phyloP scores from a whole-genome alignment of 1,284 basidiomycete genomes.

The Sphagnurus paluster region DNA sequence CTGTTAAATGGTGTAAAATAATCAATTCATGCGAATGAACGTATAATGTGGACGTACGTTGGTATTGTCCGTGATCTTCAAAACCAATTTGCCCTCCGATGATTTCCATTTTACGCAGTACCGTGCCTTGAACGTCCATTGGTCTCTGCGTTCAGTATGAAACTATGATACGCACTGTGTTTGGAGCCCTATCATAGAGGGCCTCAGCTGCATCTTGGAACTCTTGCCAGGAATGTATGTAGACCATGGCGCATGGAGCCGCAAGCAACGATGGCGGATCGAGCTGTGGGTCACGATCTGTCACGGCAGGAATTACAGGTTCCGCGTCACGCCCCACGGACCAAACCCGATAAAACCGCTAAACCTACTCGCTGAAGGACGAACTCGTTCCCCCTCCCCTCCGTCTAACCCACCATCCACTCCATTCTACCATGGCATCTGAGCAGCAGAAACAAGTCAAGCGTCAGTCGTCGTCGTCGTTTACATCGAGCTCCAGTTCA shows the following conservation, averaged over 20 bases:
- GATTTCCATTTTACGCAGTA: slow-evolving; percentile 89
- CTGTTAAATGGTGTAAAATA: slow-evolving; percentile 43
- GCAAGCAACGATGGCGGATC: slow-evolving; percentile 16
- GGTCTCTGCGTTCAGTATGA: background rate
- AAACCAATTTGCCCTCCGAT: slow-evolving; percentile 78
- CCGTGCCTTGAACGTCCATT: slow-evolving; percentile 55
- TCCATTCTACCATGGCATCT: slow-evolving; percentile 31
- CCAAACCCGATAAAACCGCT: slow-evolving; percentile 18
- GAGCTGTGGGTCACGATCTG: slow-evolving; percentile 19
- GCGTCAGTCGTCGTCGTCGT: slow-evolving; percentile 2
- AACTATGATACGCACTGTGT: slow-evolving; percentile 50
- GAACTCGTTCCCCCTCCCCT: background rate
- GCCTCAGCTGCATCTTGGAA: slow-evolving; percentile 84
- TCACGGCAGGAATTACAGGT: slow-evolving; percentile 14
- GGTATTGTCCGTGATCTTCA: slow-evolving; percentile 89
- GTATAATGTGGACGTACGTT: slow-evolving; percentile 58
- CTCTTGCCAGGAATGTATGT: slow-evolving; percentile 82
- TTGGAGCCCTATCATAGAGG: slow-evolving; percentile 77
- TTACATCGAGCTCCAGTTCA: background rate
- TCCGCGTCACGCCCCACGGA: slow-evolving; percentile 5
- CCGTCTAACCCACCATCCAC: background rate
- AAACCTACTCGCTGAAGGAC: slow-evolving; percentile 7
- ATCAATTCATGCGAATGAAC: background rate
- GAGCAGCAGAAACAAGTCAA: slow-evolving; percentile 48
- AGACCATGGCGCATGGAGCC: slow-evolving; percentile 55